Evolutionary conservation across 2,329 filamentous ascomycete genomes (phyloP), one percentile per base, ranked within the genome.

Genomic region (Fusarium dlaminii): DNA sequence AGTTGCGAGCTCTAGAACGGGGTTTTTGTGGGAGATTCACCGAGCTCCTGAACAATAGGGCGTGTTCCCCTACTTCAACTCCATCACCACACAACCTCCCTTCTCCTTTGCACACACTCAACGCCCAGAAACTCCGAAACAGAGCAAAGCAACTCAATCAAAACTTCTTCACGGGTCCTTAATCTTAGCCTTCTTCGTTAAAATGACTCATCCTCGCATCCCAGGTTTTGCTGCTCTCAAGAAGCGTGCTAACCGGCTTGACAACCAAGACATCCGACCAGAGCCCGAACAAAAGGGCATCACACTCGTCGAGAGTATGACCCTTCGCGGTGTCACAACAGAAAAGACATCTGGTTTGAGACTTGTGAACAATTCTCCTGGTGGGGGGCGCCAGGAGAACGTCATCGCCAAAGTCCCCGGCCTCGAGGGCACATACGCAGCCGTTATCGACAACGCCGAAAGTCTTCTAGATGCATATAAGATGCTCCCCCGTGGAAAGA

Each of bases 371-470:
- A 59, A 61, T n/a, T 66, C 52, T 32, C 24, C 24, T 27, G 64
- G 64, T 3, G 64, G 64, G 4, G 64, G 64, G 3, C 54, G 29
- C 12, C 65, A 68, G 34, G 34, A 54, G 46, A 68, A 68, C 8
- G 36, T 54, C 29, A n/a, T 61, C 22, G 65, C 65, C 36, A 66
- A 66, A 22, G 39, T 68, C 3, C 45, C 63, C 1, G 45, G 42
- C 1, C 3, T 66, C 0, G 30, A 39, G 2, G 45, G 29, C 4
- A 54, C 63, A 0, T 63, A 43, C 6, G 52, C 52, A 2, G 40
- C 22, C 0, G 1, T 34, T 0, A 8, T 63, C 1, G 32, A 63
- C 7, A 59, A 63, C 1, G 1, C 9, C 0, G 11, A 46, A 0
- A 63, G 60, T 0, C 13, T 43, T 0, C 1, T 30, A 0, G 27